Evolutionary conservation across 2,329 filamentous ascomycete species (phyloP).

Genomic region (Microdochium bolleyi): DNA sequence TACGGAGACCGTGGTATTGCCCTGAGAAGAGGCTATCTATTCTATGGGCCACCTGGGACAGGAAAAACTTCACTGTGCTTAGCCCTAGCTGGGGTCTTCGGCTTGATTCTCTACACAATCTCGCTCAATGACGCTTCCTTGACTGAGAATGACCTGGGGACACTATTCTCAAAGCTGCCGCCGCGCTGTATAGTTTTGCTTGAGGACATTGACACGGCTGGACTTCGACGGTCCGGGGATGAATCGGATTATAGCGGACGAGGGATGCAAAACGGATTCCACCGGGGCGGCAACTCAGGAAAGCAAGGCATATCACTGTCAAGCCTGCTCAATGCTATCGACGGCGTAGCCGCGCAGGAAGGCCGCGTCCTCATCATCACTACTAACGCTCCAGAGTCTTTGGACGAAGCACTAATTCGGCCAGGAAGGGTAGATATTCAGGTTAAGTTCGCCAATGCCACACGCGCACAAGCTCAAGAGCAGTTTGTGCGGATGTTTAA

Average conservation of each 20-base stretch:
- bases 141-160: conserved; percentile 14
- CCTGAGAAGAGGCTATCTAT: conserved; percentile 20
- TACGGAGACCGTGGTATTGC: conserved; percentile 15
- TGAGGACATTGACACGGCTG: conserved; percentile 23
- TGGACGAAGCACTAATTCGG: not conserved
- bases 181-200: conserved; percentile 23
- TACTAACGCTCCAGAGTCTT: not conserved
- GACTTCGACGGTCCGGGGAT: no score
- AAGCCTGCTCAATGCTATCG: not conserved
- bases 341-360: not conserved
- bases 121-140: conserved; percentile 19
- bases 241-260: no score
- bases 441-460: not conserved
- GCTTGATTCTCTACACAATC: conserved; percentile 19
- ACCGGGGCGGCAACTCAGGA: no score
- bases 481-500: no score
- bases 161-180: conserved; percentile 16
- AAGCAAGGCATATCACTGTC: no score
- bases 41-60: conserved; percentile 24
- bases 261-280: no score
- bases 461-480: no score
- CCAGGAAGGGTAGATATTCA: not conserved
- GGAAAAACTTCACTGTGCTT: conserved; percentile 23
- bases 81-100: conserved; percentile 21
- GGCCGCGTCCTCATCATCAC: not conserved